These are phyloP conservation scores for Volvariella volvacea DNA, from an alignment of 1,284 basidiomycete genomes.

Conservation along the genomic window DNA sequence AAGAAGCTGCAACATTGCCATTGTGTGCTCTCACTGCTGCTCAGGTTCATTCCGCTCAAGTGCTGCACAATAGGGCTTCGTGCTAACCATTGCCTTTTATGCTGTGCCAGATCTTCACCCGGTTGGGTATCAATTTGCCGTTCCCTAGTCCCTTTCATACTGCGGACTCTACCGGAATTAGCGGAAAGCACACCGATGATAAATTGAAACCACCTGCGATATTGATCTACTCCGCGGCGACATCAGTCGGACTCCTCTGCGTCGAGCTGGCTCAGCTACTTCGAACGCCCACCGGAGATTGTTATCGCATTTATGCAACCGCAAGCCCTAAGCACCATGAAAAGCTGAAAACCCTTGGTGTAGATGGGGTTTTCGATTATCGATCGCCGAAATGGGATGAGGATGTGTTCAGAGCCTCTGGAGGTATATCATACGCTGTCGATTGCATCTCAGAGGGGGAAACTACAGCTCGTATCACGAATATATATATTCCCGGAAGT, in stretches of 20 bases:
- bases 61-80: no score
- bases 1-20: slow-evolving; percentile 17
- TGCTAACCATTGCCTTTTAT: no score
- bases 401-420: slow-evolving; percentile 18
- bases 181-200: no score
- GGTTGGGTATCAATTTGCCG: no score
- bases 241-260: slow-evolving; percentile 21
- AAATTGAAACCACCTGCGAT: no score
- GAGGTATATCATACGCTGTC: slow-evolving; percentile 21
- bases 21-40: no score
- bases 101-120: no score
- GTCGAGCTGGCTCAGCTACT: slow-evolving; percentile 18
- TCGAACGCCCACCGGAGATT: slow-evolving; percentile 15
- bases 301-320: slow-evolving; percentile 23
- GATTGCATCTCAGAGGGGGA: slow-evolving; percentile 27
- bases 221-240: slow-evolving; percentile 22
- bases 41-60: no score
- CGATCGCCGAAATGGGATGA: slow-evolving; percentile 21
- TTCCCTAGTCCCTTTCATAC: no score
- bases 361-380: slow-evolving; percentile 24
- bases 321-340: slow-evolving; percentile 21
- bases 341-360: slow-evolving; percentile 18
- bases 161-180: no score
- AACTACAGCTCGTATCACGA: slow-evolving; percentile 21
- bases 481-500: slow-evolving; percentile 8